Percentiles rank a stretch among this genome's conserved stretches.
These are phyloP conservation scores for Sclerotinia nivalis DNA, from an alignment of 2,329 filamentous ascomycete species.

Conservation along the genomic window DNA sequence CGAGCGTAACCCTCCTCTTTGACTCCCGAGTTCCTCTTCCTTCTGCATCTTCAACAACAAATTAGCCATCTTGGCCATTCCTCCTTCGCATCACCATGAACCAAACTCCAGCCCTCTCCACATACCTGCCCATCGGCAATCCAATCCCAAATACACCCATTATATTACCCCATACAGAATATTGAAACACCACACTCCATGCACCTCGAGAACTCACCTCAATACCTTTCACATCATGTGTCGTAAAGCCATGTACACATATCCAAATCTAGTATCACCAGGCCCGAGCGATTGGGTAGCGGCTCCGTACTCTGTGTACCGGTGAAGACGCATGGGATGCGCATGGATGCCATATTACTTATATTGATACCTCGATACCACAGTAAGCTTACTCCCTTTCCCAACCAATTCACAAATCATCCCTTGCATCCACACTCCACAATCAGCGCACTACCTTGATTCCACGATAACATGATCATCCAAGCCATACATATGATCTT, in stretches of 20 bases:
- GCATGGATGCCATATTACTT: not conserved
- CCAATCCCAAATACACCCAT: not conserved
- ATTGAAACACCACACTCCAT: not conserved
- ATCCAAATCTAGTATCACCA: constrained; percentile 13
- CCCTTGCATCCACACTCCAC: not conserved
- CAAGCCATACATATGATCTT: not conserved
- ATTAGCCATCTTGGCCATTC: constrained; percentile 1
- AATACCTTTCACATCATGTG: not conserved
- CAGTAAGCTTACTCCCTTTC: not conserved
- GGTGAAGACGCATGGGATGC: not conserved
- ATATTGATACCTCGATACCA: constrained; percentile 14
- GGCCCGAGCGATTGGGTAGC: constrained; percentile 9
- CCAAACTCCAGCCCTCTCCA: not conserved
- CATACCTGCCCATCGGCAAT: not conserved
- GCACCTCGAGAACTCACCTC: not conserved
- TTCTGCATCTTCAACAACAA: not conserved
- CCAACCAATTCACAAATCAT: not conserved
- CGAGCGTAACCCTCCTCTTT: not conserved
- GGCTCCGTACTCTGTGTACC: not conserved
- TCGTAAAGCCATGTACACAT: not conserved
- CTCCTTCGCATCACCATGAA: not conserved
- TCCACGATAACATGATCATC: not conserved
- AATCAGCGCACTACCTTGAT: not conserved
- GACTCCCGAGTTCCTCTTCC: not conserved
- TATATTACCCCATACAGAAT: not conserved